phyloP scores from a whole-genome alignment of 2,329 filamentous ascomycete genomes.

The Alternaria triticimaculans region DNA sequence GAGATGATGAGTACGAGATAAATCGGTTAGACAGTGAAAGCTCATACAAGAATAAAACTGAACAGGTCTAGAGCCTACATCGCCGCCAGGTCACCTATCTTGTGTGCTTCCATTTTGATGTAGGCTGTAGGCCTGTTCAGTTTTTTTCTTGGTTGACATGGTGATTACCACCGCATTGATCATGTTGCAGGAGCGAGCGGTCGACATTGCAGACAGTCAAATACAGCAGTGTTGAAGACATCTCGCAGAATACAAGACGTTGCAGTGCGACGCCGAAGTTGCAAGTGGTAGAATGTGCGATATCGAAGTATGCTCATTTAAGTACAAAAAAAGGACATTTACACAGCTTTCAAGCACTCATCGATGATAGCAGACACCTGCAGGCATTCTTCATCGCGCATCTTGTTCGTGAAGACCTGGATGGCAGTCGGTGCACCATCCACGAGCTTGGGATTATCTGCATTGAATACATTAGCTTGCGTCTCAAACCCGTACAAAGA shows the following conservation, averaged over 20 bases:
- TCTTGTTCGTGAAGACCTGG: conserved; percentile 4
- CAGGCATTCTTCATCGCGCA: conserved; percentile 13
- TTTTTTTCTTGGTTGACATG: background rate
- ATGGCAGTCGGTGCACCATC: conserved; percentile 3
- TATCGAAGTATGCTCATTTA: background rate
- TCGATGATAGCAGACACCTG: background rate
- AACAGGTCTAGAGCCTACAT: background rate
- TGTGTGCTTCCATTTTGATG: background rate
- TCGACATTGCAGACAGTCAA: background rate
- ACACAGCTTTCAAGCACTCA: background rate
- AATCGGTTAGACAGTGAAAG: background rate
- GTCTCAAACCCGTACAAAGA: background rate
- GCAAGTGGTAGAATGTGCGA: background rate
- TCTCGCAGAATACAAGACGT: background rate
- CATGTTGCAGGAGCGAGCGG: background rate
- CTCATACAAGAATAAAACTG: background rate
- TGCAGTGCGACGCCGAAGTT: background rate
- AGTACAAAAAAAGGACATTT: background rate
- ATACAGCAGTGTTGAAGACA: background rate
- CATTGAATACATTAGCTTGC: background rate
- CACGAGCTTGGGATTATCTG: background rate
- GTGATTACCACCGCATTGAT: background rate
- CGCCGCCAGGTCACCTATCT: background rate
- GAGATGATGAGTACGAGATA: background rate
- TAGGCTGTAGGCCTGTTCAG: background rate